A percentile compares a stretch with the other conserved stretches of the same genome.
Evolutionary conservation across 2,329 filamentous ascomycete genomes (phyloP).

Genomic region (Ceratocystis alfenasii): DNA sequence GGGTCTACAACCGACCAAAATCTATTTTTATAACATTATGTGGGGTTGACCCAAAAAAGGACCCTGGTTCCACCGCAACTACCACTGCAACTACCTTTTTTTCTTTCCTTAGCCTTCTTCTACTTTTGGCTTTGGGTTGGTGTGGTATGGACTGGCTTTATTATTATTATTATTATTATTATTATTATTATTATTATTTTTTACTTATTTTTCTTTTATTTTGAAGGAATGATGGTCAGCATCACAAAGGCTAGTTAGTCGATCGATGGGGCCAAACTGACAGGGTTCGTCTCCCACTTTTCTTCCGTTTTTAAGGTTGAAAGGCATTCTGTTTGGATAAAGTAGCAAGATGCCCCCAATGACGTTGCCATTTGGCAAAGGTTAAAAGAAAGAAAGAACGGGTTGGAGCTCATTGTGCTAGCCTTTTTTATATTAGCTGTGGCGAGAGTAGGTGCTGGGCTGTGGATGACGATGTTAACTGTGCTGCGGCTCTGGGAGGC

Average conservation of each 20-base stretch:
- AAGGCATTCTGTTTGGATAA: neutral
- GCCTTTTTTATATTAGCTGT: too few relatives aligned
- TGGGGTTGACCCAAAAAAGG: neutral
- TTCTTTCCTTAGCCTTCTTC: neutral
- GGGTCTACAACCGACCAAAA: neutral
- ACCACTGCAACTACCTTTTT: neutral
- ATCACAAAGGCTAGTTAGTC: neutral
- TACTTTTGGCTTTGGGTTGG: neutral
- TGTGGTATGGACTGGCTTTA: neutral
- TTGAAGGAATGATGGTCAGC: neutral
- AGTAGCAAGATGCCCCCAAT: neutral
- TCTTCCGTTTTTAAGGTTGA: too few relatives aligned
- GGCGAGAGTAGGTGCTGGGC: too few relatives aligned
- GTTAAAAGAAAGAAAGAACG: neutral
- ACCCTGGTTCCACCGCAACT: neutral
- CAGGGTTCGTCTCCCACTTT: neutral
- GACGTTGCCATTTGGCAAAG: neutral
- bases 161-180: neutral
- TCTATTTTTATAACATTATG: constrained; percentile 12
- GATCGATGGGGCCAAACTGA: neutral
- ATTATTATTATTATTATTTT: neutral
- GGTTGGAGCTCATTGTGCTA: too few relatives aligned
- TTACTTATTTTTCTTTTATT: neutral
- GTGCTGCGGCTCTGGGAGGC: too few relatives aligned
- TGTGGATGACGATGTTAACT: too few relatives aligned